Percentiles rank a stretch among this genome's conserved stretches.
Evolutionary conservation across 371 early-diverging fungal species (phyloP).

Genomic region (Mortierella polycephala): DNA sequence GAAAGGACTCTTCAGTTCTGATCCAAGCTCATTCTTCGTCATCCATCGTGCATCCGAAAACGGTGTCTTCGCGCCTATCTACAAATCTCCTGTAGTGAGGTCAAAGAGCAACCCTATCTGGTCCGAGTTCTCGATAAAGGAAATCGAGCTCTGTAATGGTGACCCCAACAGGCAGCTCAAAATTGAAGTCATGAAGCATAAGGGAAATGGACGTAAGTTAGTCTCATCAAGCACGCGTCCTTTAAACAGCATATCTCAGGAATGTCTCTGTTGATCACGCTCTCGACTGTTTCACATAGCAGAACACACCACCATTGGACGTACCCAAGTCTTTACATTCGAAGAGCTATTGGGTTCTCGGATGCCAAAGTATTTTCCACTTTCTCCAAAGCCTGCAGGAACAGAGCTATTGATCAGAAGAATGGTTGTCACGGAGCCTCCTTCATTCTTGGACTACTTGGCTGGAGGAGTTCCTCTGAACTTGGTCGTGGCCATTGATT

Average conservation of each 20-base stretch:
- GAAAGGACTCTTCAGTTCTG: constrained; percentile 45
- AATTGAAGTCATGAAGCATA: constrained; percentile 51
- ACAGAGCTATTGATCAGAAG: constrained; percentile 44
- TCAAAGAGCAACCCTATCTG: constrained; percentile 36
- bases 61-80: constrained; percentile 50
- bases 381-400: constrained; percentile 42
- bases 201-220: constrained; percentile 50
- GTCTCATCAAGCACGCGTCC: neutral
- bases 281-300: constrained; percentile 8
- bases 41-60: constrained; percentile 50
- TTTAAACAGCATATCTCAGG: neutral
- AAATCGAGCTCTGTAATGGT: constrained; percentile 53
- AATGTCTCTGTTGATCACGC: neutral
- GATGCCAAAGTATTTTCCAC: constrained; percentile 29
- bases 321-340: constrained; percentile 37
- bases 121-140: constrained; percentile 44
- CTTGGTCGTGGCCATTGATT: constrained; percentile 64
- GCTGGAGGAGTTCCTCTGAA: constrained; percentile 58
- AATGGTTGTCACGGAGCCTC: constrained; percentile 45
- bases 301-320: constrained; percentile 44
- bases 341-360: constrained; percentile 26
- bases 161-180: constrained; percentile 47
- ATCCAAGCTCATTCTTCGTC: constrained; percentile 49
- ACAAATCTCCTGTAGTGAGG: constrained; percentile 39
- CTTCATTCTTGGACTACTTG: constrained; percentile 64